Percentiles rank a stretch among this genome's conserved stretches.
Evolutionary conservation across 805 yeast species (phyloP).

Genomic region (Metschnikowia corniflorae): DNA sequence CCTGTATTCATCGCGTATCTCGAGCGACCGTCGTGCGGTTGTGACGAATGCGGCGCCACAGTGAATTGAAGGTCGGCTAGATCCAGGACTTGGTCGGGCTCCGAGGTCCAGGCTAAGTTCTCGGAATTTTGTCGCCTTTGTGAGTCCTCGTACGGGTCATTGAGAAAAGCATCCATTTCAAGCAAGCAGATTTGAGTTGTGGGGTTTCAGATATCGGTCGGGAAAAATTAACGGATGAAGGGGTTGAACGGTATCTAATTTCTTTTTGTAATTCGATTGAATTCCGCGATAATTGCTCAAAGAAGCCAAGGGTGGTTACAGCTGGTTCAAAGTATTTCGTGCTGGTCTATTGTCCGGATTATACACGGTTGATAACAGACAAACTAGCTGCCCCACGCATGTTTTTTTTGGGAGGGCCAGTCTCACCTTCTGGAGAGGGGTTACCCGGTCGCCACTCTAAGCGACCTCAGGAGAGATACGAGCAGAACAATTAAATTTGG

Average conservation of each 20-base stretch:
- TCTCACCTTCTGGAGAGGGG: slow-evolving; percentile 3
- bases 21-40: slow-evolving; percentile 1
- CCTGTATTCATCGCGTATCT: slow-evolving; percentile 3
- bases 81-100: slow-evolving; percentile 1
- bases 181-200: too few species aligned
- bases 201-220: too few species aligned
- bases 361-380: neutral
- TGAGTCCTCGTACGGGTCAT: slow-evolving; percentile 11
- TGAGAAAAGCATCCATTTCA: slow-evolving; percentile 12
- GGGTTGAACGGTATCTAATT: neutral
- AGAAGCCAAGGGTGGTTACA: too few species aligned
- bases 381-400: slow-evolving; percentile 2
- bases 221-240: too few species aligned
- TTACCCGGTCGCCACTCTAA: slow-evolving; percentile 13
- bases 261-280: slow-evolving; percentile 1
- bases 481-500: too few species aligned
- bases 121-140: slow-evolving; percentile 1
- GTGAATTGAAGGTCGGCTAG: slow-evolving; percentile 10
- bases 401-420: slow-evolving; percentile 7
- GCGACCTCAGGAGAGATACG: too few species aligned
- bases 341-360: slow-evolving; percentile 2
- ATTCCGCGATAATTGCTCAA: too few species aligned
- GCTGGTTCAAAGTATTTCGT: too few species aligned
- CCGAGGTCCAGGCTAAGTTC: slow-evolving; percentile 1
- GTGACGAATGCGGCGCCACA: slow-evolving; percentile 4